Evolutionary conservation across 2,329 filamentous ascomycete genomes (phyloP), one percentile per base, ranked within the genome.

Genomic region (Cercospora zeae-maydis): DNA sequence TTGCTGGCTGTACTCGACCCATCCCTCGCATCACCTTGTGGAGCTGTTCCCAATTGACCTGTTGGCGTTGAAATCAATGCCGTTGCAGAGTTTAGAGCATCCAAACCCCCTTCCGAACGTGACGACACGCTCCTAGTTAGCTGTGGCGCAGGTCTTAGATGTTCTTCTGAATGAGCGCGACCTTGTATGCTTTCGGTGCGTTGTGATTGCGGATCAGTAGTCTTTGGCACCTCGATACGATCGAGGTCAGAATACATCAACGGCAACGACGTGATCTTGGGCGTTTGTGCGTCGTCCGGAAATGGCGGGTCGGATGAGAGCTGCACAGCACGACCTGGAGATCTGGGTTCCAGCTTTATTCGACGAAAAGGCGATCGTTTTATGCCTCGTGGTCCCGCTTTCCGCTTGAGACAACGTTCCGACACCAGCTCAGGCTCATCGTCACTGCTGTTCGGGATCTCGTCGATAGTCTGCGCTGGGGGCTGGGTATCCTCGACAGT

Each of bases 351-450:
- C 19, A 68, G 67, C 59, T 75, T 74, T 64, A 72, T 70, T 6
- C 67, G 67, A 49, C 54, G 62, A 31, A 61, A 52, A 21, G 66
- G 67, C 53, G 68, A 62, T 51, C 64, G 63, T 2, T 57, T 69
- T 9, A 59, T 63, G 1, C 66, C 62, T 47, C 68, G 65, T 11
- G 56, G 65, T n/a, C 58, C 47, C 16, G 75, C 70, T 65, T 78
- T 81, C 6, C 79, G 78, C 66, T 80, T 82, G 9, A 81, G 69
- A 1, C 75, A 73, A 21, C 78, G 73, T 49, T 75, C 73, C 8
- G 76, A 80, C 0, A 82, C 71, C 30, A 82, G 69, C 21, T 77
- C 66, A 4, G 79, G 79, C 14, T 74, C 66, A 51, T 77, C 75
- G n/a, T 80, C 76, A n/a, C 76, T 73, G 45, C 61, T 63, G 31